Conservation (phyloP, 495 filamentous ascomycete genomes). For the Penicillium waksmanii region DNA sequence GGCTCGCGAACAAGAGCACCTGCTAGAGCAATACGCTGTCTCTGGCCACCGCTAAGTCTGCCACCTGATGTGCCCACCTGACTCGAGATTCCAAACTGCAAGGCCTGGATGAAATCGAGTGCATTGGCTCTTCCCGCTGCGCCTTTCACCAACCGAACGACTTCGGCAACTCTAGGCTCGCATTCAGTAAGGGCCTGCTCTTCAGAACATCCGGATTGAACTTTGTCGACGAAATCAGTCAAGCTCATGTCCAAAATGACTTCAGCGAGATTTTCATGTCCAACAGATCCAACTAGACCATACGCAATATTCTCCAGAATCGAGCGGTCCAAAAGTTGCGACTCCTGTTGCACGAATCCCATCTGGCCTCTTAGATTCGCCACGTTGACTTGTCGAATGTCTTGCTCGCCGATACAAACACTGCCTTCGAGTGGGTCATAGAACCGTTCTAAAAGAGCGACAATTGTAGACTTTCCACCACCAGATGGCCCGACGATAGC, state of each 20-base stretch:
- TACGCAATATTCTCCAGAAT: constrained; percentile 1
- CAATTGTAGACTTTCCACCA: constrained; percentile 79
- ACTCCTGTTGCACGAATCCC: constrained; percentile 1
- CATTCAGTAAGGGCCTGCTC: not conserved
- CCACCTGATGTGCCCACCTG: constrained; percentile 70
- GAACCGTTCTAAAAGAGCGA: constrained; percentile 79
- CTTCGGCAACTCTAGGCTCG: not conserved
- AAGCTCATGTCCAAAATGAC: not conserved
- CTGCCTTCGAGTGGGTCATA: constrained; percentile 72
- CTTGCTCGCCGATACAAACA: constrained; percentile 60
- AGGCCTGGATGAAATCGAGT: constrained; percentile 21
- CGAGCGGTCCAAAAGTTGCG: not conserved
- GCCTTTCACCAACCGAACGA: not conserved
- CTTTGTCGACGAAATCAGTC: not conserved
- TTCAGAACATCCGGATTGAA: not conserved
- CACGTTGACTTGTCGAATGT: constrained; percentile 69
- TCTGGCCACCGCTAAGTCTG: constrained; percentile 78
- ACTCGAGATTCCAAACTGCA: not conserved
- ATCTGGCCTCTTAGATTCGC: constrained; percentile 24
- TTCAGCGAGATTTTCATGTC: not conserved
- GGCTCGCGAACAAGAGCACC: constrained; percentile 71
- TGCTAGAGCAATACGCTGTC: constrained; percentile 76
- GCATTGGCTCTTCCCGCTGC: constrained; percentile 66
- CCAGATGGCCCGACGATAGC: constrained; percentile 81
- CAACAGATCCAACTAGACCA: not conserved